Evolutionary conservation across 805 yeast genomes (phyloP).

Genomic region (Candida insectalens): DNA sequence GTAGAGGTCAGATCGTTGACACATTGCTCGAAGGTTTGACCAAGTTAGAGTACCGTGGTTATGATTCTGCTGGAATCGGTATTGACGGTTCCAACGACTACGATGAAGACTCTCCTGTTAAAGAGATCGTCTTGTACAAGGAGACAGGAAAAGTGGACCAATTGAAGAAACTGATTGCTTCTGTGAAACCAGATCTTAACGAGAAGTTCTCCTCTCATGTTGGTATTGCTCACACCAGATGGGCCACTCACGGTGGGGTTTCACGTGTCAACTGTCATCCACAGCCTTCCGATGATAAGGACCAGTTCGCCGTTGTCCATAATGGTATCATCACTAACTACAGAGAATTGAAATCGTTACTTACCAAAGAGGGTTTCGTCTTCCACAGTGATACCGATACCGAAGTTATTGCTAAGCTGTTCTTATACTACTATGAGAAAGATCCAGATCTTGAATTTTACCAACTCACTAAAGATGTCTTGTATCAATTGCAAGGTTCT

Average conservation of each 20-base stretch:
- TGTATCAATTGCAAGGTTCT: constrained; percentile 93
- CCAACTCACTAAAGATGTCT: constrained; percentile 84
- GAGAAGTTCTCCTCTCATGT: constrained; percentile 74
- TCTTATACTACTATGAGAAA: constrained; percentile 73
- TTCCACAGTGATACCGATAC: constrained; percentile 96
- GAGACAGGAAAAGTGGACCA: constrained; percentile 88
- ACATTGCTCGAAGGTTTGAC: constrained; percentile 77
- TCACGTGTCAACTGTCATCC: constrained; percentile 87
- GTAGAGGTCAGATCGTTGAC: constrained; percentile 87
- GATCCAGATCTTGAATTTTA: constrained; percentile 80
- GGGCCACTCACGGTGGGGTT: constrained; percentile 99
- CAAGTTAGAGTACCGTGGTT: constrained; percentile 94
- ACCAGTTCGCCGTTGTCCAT: constrained; percentile 89
- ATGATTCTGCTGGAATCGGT: constrained; percentile 95
- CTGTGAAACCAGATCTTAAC: constrained; percentile 41
- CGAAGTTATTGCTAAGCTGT: constrained; percentile 93
- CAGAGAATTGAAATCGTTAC: constrained; percentile 79
- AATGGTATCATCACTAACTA: constrained; percentile 97
- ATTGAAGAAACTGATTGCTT: constrained; percentile 55
- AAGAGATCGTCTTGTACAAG: constrained; percentile 64
- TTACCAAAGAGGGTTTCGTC: constrained; percentile 65
- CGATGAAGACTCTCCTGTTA: constrained; percentile 27
- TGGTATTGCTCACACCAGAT: constrained; percentile 98
- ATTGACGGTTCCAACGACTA: constrained; percentile 70
- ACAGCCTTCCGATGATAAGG: constrained; percentile 74